Percentiles rank a stretch among this genome's conserved stretches.
These are phyloP conservation scores for Rhizophagus clarus DNA, from an alignment of 192 early-diverging fungal genomes.

Conservation along the genomic window DNA sequence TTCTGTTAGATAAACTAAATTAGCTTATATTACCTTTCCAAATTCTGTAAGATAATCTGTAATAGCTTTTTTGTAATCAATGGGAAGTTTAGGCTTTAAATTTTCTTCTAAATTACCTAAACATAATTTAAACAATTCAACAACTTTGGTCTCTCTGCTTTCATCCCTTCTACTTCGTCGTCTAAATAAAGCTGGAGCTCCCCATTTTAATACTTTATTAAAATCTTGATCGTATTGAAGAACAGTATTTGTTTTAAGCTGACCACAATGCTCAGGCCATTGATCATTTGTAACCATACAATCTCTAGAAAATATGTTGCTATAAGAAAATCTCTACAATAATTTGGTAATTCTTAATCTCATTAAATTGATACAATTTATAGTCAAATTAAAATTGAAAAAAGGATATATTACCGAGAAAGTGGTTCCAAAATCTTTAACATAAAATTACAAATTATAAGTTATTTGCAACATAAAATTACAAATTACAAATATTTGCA, in stretches of 20 bases:
- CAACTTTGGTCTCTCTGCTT: neutral
- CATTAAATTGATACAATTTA: no score
- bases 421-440: no score
- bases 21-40: neutral
- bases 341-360: no score
- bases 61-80: neutral
- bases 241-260: neutral
- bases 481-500: no score
- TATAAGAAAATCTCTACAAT: neutral
- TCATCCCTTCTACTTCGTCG: neutral
- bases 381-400: no score
- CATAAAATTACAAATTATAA: no score
- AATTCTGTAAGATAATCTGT: neutral
- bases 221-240: constrained; percentile 3
- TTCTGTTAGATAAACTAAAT: no score
- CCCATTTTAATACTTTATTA: neutral
- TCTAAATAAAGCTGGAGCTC: neutral
- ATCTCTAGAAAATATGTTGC: neutral
- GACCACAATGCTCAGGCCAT: neutral
- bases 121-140: neutral
- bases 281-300: neutral
- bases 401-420: no score
- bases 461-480: no score
- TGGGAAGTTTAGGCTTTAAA: constrained; percentile 1
- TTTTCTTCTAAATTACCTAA: neutral